Conservation (phyloP, 2,329 filamentous ascomycete species). For the Furcasterigmium furcatum region DNA sequence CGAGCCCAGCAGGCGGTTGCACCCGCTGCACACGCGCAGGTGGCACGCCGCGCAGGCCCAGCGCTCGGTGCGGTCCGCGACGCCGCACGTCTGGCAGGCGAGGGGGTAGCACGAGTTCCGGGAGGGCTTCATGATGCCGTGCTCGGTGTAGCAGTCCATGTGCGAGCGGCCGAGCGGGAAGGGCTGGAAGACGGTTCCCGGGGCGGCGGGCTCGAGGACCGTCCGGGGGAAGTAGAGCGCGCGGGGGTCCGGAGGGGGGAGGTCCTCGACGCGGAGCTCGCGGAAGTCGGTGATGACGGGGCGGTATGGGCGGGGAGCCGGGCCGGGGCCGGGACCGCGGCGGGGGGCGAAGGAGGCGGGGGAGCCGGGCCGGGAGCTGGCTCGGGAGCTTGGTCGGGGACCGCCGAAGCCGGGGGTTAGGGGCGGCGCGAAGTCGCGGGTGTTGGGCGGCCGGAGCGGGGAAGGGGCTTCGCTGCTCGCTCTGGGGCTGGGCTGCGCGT, state of each 20-base stretch:
- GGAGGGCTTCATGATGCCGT: slow-evolving; percentile 44
- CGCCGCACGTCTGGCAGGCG: slow-evolving; percentile 50
- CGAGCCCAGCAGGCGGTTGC: slow-evolving; percentile 36
- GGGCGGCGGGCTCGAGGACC: slow-evolving; percentile 18
- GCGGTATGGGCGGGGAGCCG: neutral
- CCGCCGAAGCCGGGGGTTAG: no score
- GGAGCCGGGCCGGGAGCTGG: neutral
- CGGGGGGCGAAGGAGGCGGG: slow-evolving; percentile 20
- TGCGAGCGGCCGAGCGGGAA: slow-evolving; percentile 39
- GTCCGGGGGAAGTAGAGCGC: slow-evolving; percentile 34
- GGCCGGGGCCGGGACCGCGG: neutral
- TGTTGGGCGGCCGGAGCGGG: slow-evolving; percentile 9
- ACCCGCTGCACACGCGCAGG: slow-evolving; percentile 48
- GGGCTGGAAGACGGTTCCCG: slow-evolving; percentile 36
- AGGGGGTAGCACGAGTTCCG: slow-evolving; percentile 47
- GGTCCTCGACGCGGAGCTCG: slow-evolving; percentile 29
- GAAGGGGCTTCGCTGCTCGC: slow-evolving; percentile 5
- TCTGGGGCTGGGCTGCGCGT: slow-evolving; percentile 18
- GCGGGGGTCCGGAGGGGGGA: slow-evolving; percentile 27
- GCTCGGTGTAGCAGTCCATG: slow-evolving; percentile 43
- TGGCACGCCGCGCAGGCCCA: slow-evolving; percentile 48
- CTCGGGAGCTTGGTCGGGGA: no score
- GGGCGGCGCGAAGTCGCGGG: slow-evolving; percentile 18
- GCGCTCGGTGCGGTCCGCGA: slow-evolving; percentile 39
- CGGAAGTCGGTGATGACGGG: slow-evolving; percentile 31